A percentile compares a stretch with the other conserved stretches of the same genome.
Conservation (phyloP, 1,139 yeast species). For the Hemisphaericaspora lyxosophila region DNA sequence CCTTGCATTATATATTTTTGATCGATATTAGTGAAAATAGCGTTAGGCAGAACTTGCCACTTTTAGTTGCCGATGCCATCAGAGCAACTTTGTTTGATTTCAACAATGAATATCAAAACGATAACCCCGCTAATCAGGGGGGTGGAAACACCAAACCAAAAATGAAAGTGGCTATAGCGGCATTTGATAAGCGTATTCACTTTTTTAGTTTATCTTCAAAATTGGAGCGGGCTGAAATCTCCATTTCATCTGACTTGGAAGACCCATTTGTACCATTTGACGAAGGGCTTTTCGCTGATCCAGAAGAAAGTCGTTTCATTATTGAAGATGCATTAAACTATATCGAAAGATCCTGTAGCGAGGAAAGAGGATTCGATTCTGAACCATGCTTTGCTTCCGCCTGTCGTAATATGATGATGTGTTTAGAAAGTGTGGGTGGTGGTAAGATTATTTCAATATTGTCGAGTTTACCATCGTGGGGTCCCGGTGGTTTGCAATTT, state of each 20-base stretch:
- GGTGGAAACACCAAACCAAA: constrained; percentile 18
- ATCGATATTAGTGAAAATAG: constrained; percentile 73
- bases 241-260: constrained; percentile 68
- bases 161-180: constrained; percentile 64
- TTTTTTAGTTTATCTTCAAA: constrained; percentile 67
- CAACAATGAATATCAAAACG: constrained; percentile 12
- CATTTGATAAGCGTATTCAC: constrained; percentile 73
- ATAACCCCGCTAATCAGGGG: too few species aligned
- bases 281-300: constrained; percentile 80
- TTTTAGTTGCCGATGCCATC: constrained; percentile 71
- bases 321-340: constrained; percentile 69
- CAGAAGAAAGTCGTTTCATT: constrained; percentile 59
- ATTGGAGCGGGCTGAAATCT: constrained; percentile 60
- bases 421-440: constrained; percentile 66
- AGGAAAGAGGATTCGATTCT: constrained; percentile 46
- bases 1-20: constrained; percentile 71
- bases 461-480: constrained; percentile 74
- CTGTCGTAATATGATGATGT: constrained; percentile 62
- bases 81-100: constrained; percentile 50
- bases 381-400: constrained; percentile 86
- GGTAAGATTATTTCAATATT: constrained; percentile 77
- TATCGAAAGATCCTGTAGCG: constrained; percentile 47
- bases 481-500: constrained; percentile 73
- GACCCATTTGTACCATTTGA: constrained; percentile 82
- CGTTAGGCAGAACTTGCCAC: constrained; percentile 61